Conservation (phyloP, 768 basidiomycete genomes). For the Phaffia tasmanica region DNA sequence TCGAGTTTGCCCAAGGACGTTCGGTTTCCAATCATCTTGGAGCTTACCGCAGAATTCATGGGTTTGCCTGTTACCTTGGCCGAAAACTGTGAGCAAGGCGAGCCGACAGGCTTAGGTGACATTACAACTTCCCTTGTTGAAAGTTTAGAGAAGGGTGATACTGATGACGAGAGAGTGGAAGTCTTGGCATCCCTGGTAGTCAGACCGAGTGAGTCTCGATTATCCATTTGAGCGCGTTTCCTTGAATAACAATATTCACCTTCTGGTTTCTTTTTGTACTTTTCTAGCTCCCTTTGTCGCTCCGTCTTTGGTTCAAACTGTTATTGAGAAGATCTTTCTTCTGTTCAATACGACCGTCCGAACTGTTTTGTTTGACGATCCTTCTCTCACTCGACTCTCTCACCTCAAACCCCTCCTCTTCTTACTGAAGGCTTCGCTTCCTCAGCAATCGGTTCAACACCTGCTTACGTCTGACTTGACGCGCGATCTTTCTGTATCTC, state of each 20-base stretch:
- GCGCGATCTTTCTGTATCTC: background rate
- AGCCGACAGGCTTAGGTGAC: background rate
- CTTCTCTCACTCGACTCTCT: conserved; percentile 8
- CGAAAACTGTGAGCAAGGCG: background rate
- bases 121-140: background rate
- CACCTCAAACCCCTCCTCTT: conserved; percentile 2
- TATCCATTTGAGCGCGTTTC: background rate
- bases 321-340: conserved; percentile 8
- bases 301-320: background rate
- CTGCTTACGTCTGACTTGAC: background rate
- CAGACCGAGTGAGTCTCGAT: conserved; percentile 9
- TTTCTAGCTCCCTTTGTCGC: conserved; percentile 13
- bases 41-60: conserved; percentile 8
- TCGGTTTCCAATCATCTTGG: conserved; percentile 8
- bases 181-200: conserved; percentile 15
- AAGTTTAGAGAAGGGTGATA: conserved; percentile 6
- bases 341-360: conserved; percentile 1
- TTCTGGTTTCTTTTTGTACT: too few relatives aligned
- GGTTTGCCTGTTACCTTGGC: conserved; percentile 1
- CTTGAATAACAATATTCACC: too few relatives aligned
- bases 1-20: background rate
- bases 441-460: too few relatives aligned
- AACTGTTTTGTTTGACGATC: conserved; percentile 11
- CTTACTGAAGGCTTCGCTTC: background rate
- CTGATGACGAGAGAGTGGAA: conserved; percentile 6